Conservation (phyloP, 495 filamentous ascomycete genomes). For the Xanthoparmelia taractica region DNA sequence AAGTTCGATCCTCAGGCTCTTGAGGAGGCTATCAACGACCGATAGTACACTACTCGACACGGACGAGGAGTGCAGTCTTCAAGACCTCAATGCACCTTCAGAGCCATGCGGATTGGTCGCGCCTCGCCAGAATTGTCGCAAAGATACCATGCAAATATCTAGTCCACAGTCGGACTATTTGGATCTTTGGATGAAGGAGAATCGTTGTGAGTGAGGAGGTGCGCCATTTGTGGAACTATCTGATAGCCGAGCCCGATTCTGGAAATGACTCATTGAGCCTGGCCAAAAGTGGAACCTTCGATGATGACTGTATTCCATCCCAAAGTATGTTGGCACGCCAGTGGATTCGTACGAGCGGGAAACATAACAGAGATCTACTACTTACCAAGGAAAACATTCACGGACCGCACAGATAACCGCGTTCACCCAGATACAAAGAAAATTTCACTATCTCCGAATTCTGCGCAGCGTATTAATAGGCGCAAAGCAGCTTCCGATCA, state of each 20-base stretch:
- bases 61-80: not conserved
- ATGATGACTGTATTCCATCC: not conserved
- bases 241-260: not conserved
- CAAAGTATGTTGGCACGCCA: not conserved
- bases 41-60: not conserved
- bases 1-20: no score
- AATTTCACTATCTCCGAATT: no score
- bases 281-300: not conserved
- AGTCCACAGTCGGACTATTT: no score
- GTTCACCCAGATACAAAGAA: no score
- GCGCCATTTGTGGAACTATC: no score
- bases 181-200: no score
- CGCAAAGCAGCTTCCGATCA: no score
- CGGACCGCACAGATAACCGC: not conserved
- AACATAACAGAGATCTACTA: constrained; percentile 2
- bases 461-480: no score
- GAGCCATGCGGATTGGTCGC: not conserved
- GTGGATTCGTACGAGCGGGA: not conserved
- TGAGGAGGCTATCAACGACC: not conserved
- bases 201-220: no score
- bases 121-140: not conserved
- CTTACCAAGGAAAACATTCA: constrained; percentile 1
- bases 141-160: not conserved
- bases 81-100: not conserved
- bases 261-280: not conserved